Evolutionary conservation across 441 rosid species (phyloP), one percentile per base, ranked within the genome.

Genomic region (Eugenia klotzschiana): DNA sequence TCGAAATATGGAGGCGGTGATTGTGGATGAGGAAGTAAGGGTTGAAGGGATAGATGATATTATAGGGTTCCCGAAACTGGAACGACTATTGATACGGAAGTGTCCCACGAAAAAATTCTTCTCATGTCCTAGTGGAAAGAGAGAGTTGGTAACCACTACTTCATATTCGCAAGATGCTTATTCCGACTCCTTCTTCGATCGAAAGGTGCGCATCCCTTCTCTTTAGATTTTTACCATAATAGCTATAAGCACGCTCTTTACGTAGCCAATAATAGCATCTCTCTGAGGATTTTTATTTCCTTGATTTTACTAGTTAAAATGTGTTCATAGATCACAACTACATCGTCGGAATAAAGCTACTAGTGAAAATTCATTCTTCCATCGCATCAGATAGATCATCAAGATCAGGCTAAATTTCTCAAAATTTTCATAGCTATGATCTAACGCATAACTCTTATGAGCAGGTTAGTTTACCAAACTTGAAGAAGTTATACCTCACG

Each of bases 21-120:
- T 55, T 25, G 7, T 55, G 0, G 60, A 55, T 55, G 60, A 55
- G 13, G 60, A 55, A 25, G 60, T 27, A 12, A 55, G 60, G 11
- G 29, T 4, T 55, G 60, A 10, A 0, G 27, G 27, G 27, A 55
- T 7, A 0, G 0, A n/a, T 55, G 60, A 2, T n/a, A 11, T 55
- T n/a, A 1, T 55, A 55, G 29, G 25, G 29, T 55, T 55, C 8
- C 60, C 60, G 12, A 5, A 4, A 12, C 6, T 55, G 1, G 1
- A n/a, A 14, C 29, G 8, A 11, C 60, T 55, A n/a, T 1, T 0
- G 7, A 55, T 55, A 55, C 0, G 7, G 0, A 0, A 0, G 0
- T 57, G 69, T 57, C 33, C 64, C 33, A 25, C 0, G 8, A 0
- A 12, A 4, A 57, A 57, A 12, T 57, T 26, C 69, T 25, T 25